Evolutionary conservation across 139 green algal species (phyloP), one percentile per base, ranked within the genome.

Genomic region (Mychonastes homosphaera): DNA sequence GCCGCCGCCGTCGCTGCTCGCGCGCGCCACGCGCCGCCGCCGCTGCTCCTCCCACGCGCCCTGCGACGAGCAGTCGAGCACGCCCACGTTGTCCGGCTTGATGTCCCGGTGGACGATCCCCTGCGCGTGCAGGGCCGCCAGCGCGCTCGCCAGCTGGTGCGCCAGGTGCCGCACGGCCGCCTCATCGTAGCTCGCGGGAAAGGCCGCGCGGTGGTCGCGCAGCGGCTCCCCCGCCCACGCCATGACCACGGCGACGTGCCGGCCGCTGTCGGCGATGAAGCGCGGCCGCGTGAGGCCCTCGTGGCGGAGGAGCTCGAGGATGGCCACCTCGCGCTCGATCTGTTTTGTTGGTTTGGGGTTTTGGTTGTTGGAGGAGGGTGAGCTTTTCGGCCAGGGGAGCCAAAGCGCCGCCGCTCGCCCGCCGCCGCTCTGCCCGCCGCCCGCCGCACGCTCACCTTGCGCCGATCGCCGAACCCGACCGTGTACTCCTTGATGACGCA

Each of bases 81-180:
- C 40, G 10, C 62, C 49, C 3, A 76, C 64, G 56, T 76, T 76
- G 36, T 76, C 69, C 15, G 69, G 69, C 65, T 76, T 76, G 34
- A 76, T 69, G 36, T 76, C 69, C 18, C 69, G 63, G 36, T 76
- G 69, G 21, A 76, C 41, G 28, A 76, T 65, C 30, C 63, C 69
- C 63, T 59, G 58, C 44, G 41, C 21, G 36, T 67, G 61, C 29
- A 60, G 21, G 40, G 60, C 53, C 19, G 49, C 51, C 28, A 67
- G 61, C 12, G 61, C 61, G 32, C 34, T 28, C 16, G 61, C 49
- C 15, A 67, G 61, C 61, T 67, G 61, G 40, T 67, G 57, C 51
- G 49, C 30, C 34, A 61, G 60, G 40, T 67, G 51, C 4, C 61
- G 50, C n/a, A 33, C 61, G 6, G 56, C 50, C n/a, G 27, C 51